phyloP scores from a whole-genome alignment of 768 basidiomycete species.

The Auricularia auricula-judae region DNA sequence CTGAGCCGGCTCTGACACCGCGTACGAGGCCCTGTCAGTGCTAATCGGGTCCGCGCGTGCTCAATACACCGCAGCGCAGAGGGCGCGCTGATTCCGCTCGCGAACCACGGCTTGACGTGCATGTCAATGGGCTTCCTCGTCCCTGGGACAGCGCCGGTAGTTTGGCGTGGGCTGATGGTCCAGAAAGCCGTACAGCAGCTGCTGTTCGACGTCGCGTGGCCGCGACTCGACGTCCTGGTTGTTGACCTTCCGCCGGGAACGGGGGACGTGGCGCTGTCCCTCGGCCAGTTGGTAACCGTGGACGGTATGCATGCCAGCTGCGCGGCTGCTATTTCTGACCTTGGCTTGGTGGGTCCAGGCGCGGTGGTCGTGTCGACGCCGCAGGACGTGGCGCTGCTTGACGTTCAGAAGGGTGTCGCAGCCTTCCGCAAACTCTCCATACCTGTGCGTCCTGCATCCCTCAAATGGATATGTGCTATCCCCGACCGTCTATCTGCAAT shows the following conservation, averaged over 20 bases:
- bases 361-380: slow-evolving; percentile 92
- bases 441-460: slow-evolving; percentile 44
- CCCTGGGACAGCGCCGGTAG: slow-evolving; percentile 58
- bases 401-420: slow-evolving; percentile 84
- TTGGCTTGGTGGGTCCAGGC: slow-evolving; percentile 33
- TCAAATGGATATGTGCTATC: not conserved
- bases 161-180: slow-evolving; percentile 97
- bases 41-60: not conserved
- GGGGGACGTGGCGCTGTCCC: slow-evolving; percentile 86
- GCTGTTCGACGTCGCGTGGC: slow-evolving; percentile 93
- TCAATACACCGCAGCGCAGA: slow-evolving; percentile 24
- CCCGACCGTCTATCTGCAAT: too few species aligned
- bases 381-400: slow-evolving; percentile 85
- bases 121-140: slow-evolving; percentile 99
- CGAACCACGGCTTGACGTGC: slow-evolving; percentile 80
- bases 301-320: slow-evolving; percentile 44
- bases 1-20: slow-evolving; percentile 65
- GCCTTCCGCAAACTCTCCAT: slow-evolving; percentile 86
- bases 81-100: slow-evolving; percentile 70
- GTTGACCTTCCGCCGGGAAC: slow-evolving; percentile 97
- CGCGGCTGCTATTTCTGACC: not conserved
- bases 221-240: slow-evolving; percentile 69
- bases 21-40: not conserved
- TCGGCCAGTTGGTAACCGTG: slow-evolving; percentile 77
- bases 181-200: slow-evolving; percentile 96